phyloP scores from a whole-genome alignment of 164 flowering plant species.

The Kingdonia uniflora region DNA sequence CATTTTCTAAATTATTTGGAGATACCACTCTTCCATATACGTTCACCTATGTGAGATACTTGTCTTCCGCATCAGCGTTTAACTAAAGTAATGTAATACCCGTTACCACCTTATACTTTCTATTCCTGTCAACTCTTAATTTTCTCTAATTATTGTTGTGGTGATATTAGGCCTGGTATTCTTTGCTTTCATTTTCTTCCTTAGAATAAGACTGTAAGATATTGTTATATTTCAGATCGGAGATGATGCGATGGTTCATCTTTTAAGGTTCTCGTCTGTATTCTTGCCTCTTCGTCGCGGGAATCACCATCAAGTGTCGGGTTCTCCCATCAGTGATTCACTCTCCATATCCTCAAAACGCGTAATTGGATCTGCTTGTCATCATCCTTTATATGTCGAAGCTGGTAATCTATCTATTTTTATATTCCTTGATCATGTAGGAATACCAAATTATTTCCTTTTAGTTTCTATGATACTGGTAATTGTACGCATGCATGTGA shows the following conservation, averaged over 20 bases:
- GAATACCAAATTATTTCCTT: too few relatives aligned
- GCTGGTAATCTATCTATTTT: constrained; percentile 16
- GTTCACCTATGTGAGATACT: too few relatives aligned
- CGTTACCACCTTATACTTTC: too few relatives aligned
- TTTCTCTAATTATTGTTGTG: not conserved
- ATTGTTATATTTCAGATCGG: constrained; percentile 48
- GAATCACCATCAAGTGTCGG: constrained; percentile 55
- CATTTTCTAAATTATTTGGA: not conserved
- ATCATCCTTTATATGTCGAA: constrained; percentile 3
- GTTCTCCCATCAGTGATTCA: constrained; percentile 35
- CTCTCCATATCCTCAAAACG: constrained; percentile 15
- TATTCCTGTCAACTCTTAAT: too few relatives aligned
- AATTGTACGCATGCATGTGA: too few relatives aligned
- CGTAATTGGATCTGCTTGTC: constrained; percentile 7
- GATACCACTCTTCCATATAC: too few relatives aligned
- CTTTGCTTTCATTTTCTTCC: not conserved
- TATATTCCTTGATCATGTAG: too few relatives aligned
- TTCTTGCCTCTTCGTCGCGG: constrained; percentile 44
- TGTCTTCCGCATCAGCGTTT: not conserved
- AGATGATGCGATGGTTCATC: constrained; percentile 48
- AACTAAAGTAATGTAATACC: too few relatives aligned
- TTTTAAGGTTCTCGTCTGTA: constrained; percentile 46
- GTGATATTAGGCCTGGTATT: too few relatives aligned
- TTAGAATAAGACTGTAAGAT: constrained; percentile 1
- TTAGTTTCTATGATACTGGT: too few relatives aligned